Percentiles rank a stretch among this genome's conserved stretches.
These are phyloP conservation scores for Candida hispaniensis DNA, from an alignment of 805 yeast species.

Conservation along the genomic window DNA sequence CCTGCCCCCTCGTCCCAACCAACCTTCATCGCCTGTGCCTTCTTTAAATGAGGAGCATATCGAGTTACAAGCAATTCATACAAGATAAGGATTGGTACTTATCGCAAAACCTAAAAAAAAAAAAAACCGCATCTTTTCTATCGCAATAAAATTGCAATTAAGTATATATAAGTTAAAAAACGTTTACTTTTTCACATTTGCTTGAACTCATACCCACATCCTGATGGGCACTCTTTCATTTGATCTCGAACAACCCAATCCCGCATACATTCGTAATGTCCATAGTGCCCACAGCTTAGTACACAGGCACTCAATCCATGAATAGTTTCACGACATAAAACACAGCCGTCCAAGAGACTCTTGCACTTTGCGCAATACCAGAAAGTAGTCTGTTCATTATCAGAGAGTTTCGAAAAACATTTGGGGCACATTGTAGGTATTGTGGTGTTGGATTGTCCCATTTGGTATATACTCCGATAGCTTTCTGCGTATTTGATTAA, in stretches of 20 bases:
- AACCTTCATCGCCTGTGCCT: constrained; percentile 13
- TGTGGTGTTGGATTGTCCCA: constrained; percentile 14
- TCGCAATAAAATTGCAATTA: too few relatives aligned
- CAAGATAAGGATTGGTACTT: too few relatives aligned
- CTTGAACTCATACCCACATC: too few relatives aligned
- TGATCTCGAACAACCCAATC: constrained; percentile 62
- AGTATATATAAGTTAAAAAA: too few relatives aligned
- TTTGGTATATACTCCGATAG: constrained; percentile 6
- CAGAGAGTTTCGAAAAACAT: constrained; percentile 4
- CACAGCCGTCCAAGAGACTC: constrained; percentile 53
- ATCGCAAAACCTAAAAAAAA: too few relatives aligned
- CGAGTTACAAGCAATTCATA: too few relatives aligned
- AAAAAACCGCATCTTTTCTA: too few relatives aligned
- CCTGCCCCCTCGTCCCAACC: background rate
- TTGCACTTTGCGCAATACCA: constrained; percentile 81
- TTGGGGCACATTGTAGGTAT: constrained; percentile 5
- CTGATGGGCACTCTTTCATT: constrained; percentile 70
- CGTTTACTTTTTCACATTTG: too few relatives aligned
- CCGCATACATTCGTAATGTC: constrained; percentile 70
- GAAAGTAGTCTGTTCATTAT: constrained; percentile 24
- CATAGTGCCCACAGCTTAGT: constrained; percentile 74
- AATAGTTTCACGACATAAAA: constrained; percentile 66
- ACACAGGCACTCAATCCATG: constrained; percentile 53
- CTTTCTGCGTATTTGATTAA: constrained; percentile 5
- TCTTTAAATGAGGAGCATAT: constrained; percentile 4